Evolutionary conservation across 192 early-diverging fungal genomes (phyloP).

Genomic region (Glomus cerebriforme): DNA sequence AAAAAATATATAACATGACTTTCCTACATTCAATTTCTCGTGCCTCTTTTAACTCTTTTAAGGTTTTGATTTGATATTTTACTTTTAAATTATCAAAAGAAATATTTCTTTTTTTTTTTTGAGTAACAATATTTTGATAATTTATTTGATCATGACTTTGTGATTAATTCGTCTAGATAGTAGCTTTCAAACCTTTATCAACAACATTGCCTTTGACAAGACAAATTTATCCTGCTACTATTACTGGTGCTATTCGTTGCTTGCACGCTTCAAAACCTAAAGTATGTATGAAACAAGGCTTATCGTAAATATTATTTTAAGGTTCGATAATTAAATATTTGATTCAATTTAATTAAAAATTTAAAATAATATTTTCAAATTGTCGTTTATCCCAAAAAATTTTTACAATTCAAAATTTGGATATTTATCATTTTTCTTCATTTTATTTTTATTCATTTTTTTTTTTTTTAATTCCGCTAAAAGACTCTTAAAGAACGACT

Average conservation of each 20-base stretch:
- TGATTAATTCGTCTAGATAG: not conserved
- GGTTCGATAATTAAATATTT: too few species aligned
- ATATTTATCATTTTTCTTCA: slow-evolving; percentile 7
- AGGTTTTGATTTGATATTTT: not conserved
- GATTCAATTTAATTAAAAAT: too few species aligned
- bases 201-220: not conserved
- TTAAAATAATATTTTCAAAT: too few species aligned
- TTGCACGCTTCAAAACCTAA: slow-evolving; percentile 6
- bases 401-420: not conserved
- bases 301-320: too few species aligned
- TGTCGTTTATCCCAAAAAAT: too few species aligned
- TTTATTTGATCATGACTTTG: not conserved
- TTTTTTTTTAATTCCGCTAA: not conserved
- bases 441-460: not conserved
- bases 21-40: not conserved
- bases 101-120: too few species aligned
- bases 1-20: not conserved
- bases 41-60: not conserved
- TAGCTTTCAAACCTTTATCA: not conserved
- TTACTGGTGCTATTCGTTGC: not conserved
- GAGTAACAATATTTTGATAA: not conserved
- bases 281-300: not conserved
- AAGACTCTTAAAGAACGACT: slow-evolving; percentile 94
- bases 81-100: too few species aligned
- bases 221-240: not conserved